Percentiles rank a stretch among this genome's conserved stretches.
These are phyloP conservation scores for Yamadazyma triangularis DNA, from an alignment of 1,139 yeast genomes.

Conservation along the genomic window DNA sequence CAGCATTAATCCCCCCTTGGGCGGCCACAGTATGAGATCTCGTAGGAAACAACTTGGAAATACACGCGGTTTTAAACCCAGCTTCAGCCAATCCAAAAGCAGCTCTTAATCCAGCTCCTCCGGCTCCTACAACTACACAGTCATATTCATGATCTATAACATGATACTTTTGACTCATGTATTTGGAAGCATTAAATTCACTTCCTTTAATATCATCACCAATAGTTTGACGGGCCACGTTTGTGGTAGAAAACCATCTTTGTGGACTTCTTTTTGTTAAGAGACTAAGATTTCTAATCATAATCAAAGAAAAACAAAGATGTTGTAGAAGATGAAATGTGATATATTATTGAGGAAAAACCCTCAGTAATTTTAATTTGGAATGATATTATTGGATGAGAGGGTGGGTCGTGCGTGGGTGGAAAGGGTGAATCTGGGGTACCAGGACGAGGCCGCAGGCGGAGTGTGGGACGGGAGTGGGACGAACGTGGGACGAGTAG, in stretches of 20 bases:
- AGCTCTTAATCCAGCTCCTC: slow-evolving; percentile 98
- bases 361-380: too few relatives aligned
- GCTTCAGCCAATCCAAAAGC: slow-evolving; percentile 61
- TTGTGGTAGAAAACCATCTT: slow-evolving; percentile 26
- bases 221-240: slow-evolving; percentile 31
- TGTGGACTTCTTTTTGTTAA: too few relatives aligned
- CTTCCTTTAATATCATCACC: slow-evolving; percentile 47
- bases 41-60: slow-evolving; percentile 95
- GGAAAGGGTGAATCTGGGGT: too few relatives aligned
- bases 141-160: slow-evolving; percentile 97
- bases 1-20: slow-evolving; percentile 99
- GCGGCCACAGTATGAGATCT: slow-evolving; percentile 99
- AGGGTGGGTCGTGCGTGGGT: too few relatives aligned
- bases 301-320: too few relatives aligned
- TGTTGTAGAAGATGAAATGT: too few relatives aligned
- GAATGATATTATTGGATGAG: too few relatives aligned
- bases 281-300: too few relatives aligned
- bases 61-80: slow-evolving; percentile 96
- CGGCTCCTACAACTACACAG: slow-evolving; percentile 97
- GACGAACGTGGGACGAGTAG: too few relatives aligned
- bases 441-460: too few relatives aligned
- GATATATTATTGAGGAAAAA: too few relatives aligned
- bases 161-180: slow-evolving; percentile 75
- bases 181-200: slow-evolving; percentile 44
- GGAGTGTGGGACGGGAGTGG: too few relatives aligned